Conservation (phyloP, 352 stramenopile species). For the Phytophthora megakarya region DNA sequence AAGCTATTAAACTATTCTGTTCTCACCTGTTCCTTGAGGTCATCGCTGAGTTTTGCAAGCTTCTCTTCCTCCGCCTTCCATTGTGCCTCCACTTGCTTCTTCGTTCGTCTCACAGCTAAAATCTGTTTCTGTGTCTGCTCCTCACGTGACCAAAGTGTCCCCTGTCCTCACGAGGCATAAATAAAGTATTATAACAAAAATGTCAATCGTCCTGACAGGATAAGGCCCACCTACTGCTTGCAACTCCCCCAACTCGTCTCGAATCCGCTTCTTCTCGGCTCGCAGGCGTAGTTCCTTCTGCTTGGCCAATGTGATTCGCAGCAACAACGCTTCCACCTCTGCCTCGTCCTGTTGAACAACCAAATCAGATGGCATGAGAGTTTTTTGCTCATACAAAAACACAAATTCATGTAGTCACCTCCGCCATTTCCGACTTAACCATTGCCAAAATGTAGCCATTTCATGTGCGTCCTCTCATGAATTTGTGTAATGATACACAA, state of each 20-base stretch:
- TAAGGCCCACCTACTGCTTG: slow-evolving; percentile 34
- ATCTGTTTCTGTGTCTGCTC: slow-evolving; percentile 53
- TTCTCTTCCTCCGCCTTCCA: slow-evolving; percentile 41
- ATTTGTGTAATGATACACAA: too few relatives aligned
- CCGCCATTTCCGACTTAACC: slow-evolving; percentile 10
- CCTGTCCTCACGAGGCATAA: slow-evolving; percentile 25
- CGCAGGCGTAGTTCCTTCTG: slow-evolving; percentile 68
- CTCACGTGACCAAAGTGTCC: slow-evolving; percentile 54
- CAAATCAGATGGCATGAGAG: background rate
- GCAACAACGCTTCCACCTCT: slow-evolving; percentile 64
- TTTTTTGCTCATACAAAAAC: too few relatives aligned
- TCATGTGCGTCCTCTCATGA: slow-evolving; percentile 5
- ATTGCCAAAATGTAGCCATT: slow-evolving; percentile 25
- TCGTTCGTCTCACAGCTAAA: slow-evolving; percentile 36
- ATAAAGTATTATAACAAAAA: background rate
- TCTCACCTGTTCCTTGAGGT: slow-evolving; percentile 38
- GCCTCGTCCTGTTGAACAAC: slow-evolving; percentile 28
- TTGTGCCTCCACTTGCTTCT: slow-evolving; percentile 36
- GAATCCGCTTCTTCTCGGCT: slow-evolving; percentile 71
- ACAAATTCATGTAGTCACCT: too few relatives aligned
- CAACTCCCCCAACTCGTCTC: slow-evolving; percentile 52
- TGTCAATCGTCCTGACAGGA: background rate
- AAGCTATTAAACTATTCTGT: background rate
- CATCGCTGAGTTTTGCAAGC: slow-evolving; percentile 37
- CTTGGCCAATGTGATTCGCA: slow-evolving; percentile 57